Base-by-base conservation (phyloP, 805 yeast species). In the Lachancea sp. region DNA sequence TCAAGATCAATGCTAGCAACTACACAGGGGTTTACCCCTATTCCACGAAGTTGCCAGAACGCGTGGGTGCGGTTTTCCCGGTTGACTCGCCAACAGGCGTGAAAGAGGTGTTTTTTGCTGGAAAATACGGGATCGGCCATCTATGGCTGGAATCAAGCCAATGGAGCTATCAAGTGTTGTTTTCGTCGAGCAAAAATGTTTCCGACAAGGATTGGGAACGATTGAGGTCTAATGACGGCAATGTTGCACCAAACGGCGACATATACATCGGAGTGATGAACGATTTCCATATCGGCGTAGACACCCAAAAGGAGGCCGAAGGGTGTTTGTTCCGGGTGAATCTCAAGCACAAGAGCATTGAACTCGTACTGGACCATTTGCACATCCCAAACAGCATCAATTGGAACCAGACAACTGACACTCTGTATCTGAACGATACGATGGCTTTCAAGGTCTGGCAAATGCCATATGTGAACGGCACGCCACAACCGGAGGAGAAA, bases 221-320 rank as follows among this genome's bases (percentile, higher is more conserved):
- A 37, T 61, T 75, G 60, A 70, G 89, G 56, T 82, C 93, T 35
- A 89, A 89, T 57, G 97, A 89, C 59, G 96, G 96, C 0, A 75
- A 78, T 38, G 75, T 88, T 34, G 89, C 86, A 48, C 82, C 85
- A 3, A 68, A 77, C 56, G 95, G 96, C 1, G 53, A 52, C 8
- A 74, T 88, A 41, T 82, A 85, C 76, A 78, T 85, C 41, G 96
- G 96, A 1, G 71, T 90, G 17, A 89, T 89, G 95, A 71, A 72
- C 18, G 79, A 78, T 47, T 78, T 77, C 52, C 71, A 68, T 13
- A 57, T 63, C 20, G 51, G 41, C 16, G 46, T 52, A 13, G 64
- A 61, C 13, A 56, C 53, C 18, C 57, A 61, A 13, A 44, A 59
- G n/a, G 65, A 68, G 1, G 76, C 75, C 22, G 55, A 58, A 44